Evolutionary conservation across 768 basidiomycete species (phyloP), one percentile per base, ranked within the genome.

Genomic region (Gymnopilus dilepis): DNA sequence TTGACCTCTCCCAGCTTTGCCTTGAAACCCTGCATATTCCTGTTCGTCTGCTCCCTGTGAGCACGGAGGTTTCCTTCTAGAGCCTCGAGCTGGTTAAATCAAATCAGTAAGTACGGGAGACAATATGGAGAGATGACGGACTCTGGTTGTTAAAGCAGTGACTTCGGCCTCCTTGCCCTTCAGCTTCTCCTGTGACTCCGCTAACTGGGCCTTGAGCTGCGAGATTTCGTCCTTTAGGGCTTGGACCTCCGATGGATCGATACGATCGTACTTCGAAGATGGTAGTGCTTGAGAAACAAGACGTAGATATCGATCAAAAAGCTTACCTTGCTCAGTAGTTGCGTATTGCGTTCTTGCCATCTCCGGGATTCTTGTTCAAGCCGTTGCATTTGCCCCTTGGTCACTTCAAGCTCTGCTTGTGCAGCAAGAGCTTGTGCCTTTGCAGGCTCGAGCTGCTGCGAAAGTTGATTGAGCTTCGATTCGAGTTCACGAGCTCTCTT

Each of bases 181-280:
- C 26, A 68, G 38, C 33, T 68, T 64, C 41, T 60, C 65, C 15
- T 65, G 61, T 11, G 58, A 28, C 4, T 61, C 42, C 11, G 62
- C 40, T 2, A 60, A 30, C 17, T 67, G 69, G 21, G 63, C 42
- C 61, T 71, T 69, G 19, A 68, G 58, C 34, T 62, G 63, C 5
- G 59, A 82, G 8, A 91, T 83, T 69, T 94, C 88, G 22, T 90
- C 89, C 73, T 88, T 91, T 56, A 95, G 80, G 6, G 83, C 80
- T 68, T 94, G 91, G 37, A 95, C 79, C 68, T 95, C 94, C 2
- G 89, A 86, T 17, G 94, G 93, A 71, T 95, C 94, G 65, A 92
- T 89, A 45, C 94, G 91, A 67, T 95, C 92, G 69, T 94, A 94
- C 91, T 93, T 62, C 30, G 30, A 5, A 8, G 28, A 43, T 34